Base-by-base conservation (phyloP, 2,329 filamentous ascomycete genomes). In the Aspergillus nomiae region DNA sequence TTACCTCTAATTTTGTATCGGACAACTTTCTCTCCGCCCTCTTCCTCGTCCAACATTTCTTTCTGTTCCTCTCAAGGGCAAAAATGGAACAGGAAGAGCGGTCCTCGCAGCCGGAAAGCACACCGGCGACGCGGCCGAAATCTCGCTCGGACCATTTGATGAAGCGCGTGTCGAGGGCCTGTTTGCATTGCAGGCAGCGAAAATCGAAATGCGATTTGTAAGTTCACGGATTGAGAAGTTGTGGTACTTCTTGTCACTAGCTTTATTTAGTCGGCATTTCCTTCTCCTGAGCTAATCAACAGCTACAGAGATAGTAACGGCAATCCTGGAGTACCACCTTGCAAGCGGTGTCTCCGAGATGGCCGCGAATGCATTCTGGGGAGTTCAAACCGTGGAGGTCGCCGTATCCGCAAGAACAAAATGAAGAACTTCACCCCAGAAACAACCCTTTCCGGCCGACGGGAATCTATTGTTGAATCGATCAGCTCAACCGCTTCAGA, bases 301-400 rank as follows among this genome's bases (percentile, higher is more conserved):
- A 12, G 32, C 51, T 38, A 51, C 69, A 78, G 81, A 71, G 72
- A 81, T 70, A 71, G 75, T 71, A 77, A 83, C 80, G 76, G 84
- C 74, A 74, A 78, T 77, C 74, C 83, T 71, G 74, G 82, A 72
- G 71, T 82, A 78, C 80, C 80, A 32, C 86, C 86, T 30, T 88
- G 86, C 67, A 81, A 85, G 58, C 78, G 86, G 60, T 88, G 86
- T 74, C 82, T 84, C 65, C 82, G 83, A 67, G 85, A 87, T 65
- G 79, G 81, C 61, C 83, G 85, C 58, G 85, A 87, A 64, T 88
- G 86, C 71, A 81, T 88, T 12, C 80, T 88, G 24, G 86, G 85
- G 9, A 83, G 83, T 51, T 86, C 84, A 55, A 87, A 87, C 70
- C 83, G 86, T 60, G 86, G 86, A 53, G 86, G 86, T 16, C 81